Evolutionary conservation across 306 rosid species (phyloP), one percentile per base, ranked within the genome.

Genomic region (Fragaria ananassa): DNA sequence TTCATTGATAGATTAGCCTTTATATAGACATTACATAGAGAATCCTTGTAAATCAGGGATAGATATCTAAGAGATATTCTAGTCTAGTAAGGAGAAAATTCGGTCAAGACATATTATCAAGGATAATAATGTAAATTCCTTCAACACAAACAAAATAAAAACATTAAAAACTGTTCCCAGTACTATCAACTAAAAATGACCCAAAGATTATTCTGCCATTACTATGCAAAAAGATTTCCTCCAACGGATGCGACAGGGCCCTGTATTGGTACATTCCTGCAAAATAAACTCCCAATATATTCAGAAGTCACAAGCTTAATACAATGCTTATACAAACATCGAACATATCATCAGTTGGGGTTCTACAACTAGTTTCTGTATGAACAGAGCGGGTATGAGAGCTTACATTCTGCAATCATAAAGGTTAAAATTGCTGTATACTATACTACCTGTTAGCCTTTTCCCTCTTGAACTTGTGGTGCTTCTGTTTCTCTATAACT

Each of bases 191-290:
- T 6, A 46, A 49, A 27, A 54, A 56, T 14, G 54, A 23, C 18
- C 17, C 49, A 11, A 19, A 62, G 8, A 31, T 62, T 60, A 56
- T n/a, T 47, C 45, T 77, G 63, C 82, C 77, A 79, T 3, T 39
- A 69, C 87, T 89, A 93, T n/a, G 94, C 94, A 75, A 94, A 94
- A 69, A 96, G 98, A 82, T 94, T 94, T 66, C 97, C 94, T 79
- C 97, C 96, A 6, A 88, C 17, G 0, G 98, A 82, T 45, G 91
- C 88, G 66, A 88, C 91, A 19, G 89, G 82, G 61, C 91, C 97
- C 15, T 81, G 91, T 27, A 87, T 42, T 25, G 89, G 79, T 57
- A 85, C 85, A 57, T 79, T 90, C 91, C 97, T 93, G 93, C 77
- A 80, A 81, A 81, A 18, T 25, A 35, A 75, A 47, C 71, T 82